Percentiles rank a stretch among this genome's conserved stretches.
phyloP scores from a whole-genome alignment of 345 rosid species.

The Citrus maxima region DNA sequence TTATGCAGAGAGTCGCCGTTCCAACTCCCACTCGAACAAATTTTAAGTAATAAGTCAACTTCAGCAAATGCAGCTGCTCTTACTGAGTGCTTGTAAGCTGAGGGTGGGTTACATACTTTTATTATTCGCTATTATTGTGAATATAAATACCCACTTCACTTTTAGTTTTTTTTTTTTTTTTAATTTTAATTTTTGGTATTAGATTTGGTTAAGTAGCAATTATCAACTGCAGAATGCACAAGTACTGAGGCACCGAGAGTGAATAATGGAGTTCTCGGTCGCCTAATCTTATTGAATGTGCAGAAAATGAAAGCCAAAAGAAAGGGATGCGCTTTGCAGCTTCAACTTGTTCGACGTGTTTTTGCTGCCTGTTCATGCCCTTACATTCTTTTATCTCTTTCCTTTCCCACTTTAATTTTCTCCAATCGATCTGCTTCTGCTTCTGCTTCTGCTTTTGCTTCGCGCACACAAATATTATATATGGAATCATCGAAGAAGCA shows the following conservation, averaged over 20 bases:
- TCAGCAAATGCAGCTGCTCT: background rate
- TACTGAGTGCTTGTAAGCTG: background rate
- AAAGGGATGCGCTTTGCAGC: constrained; percentile 43
- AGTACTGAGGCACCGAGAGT: constrained; percentile 7
- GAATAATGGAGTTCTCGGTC: background rate
- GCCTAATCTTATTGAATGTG: constrained; percentile 16
- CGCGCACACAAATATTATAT: too few species aligned
- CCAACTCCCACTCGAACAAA: too few species aligned
- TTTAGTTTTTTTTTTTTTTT: background rate
- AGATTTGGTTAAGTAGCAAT: background rate
- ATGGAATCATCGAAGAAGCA: too few species aligned
- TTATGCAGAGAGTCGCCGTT: background rate
- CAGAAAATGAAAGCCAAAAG: constrained; percentile 8
- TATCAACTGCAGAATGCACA: background rate
- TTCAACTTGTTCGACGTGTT: constrained; percentile 7
- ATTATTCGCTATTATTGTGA: background rate
- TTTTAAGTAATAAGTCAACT: too few species aligned
- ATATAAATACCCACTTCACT: too few species aligned
- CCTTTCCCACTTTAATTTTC: too few species aligned
- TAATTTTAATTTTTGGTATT: background rate
- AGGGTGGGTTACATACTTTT: background rate
- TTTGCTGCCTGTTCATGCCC: constrained; percentile 42
- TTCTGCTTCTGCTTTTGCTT: too few species aligned
- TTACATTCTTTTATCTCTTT: constrained; percentile 8
- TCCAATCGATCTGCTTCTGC: too few species aligned